Evolutionary conservation across 257 asterid genomes (phyloP).

Genomic region (Solanum gandarillasii): DNA sequence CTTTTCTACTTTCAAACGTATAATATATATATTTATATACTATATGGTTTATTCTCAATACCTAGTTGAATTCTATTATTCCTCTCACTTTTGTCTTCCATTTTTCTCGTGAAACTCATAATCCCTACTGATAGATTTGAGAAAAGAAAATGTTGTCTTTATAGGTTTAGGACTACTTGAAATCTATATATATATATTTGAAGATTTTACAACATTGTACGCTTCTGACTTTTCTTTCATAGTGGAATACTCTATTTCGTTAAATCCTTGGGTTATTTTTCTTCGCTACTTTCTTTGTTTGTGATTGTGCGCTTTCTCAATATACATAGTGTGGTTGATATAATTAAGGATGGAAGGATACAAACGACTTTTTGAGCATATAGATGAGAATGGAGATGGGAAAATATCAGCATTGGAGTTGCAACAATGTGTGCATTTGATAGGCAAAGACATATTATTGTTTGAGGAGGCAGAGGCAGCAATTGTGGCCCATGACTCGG

Average conservation of each 20-base stretch:
- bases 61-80: not conserved
- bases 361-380: conserved; percentile 12
- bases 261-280: no score
- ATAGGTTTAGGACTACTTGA: no score
- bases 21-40: not conserved
- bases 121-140: no score
- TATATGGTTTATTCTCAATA: not conserved
- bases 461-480: conserved; percentile 28
- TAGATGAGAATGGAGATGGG: conserved; percentile 20
- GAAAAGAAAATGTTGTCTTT: no score
- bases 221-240: no score
- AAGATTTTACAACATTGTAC: no score
- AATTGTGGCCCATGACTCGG: conserved; percentile 23
- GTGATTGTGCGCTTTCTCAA: not conserved
- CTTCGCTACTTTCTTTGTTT: not conserved
- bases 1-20: not conserved
- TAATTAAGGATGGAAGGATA: conserved; percentile 11
- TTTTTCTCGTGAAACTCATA: not conserved
- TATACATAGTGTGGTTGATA: no score
- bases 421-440: conserved; percentile 5
- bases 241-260: no score
- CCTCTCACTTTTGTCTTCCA: not conserved
- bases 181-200: no score
- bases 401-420: conserved; percentile 22
- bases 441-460: conserved; percentile 16